Evolutionary conservation across 108 stramenopile species (phyloP), one percentile per base, ranked within the genome.

Genomic region (Cylindrotheca fusiformis): DNA sequence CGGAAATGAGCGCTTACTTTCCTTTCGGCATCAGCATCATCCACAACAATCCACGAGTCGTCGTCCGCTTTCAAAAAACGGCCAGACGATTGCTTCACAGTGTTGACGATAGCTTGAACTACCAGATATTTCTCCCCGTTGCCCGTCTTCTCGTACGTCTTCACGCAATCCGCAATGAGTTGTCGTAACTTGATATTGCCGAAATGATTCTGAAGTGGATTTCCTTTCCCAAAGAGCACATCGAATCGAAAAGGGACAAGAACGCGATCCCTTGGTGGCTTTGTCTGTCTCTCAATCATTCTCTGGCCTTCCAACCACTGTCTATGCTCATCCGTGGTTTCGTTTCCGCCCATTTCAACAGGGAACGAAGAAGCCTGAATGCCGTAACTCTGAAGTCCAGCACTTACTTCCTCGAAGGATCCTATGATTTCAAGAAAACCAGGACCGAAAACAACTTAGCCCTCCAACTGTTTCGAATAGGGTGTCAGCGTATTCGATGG

Each of bases 221-320:
- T 28, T 4, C 61, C 61, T 28, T 31, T 48, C 18, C 60, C 60
- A 62, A 62, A 62, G n/a, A 62, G 28, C 1, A 62, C 60, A 49
- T 62, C 60, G 29, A 62, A 62, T 8, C 48, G 47, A 29, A 27
- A n/a, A 0, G 60, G 60, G 2, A 48, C 30, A 26, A 49, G 8
- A 23, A 59, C 60, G 36, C 36, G 36, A 14, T 6, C 14, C 14
- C 36, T 6, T 14, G 6, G 6, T 6, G 36, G 36, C 36, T 10
- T 41, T 6, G 36, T 41, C 14, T 14, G 36, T 41, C 36, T 41
- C 36, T 41, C 36, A 10, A 14, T 41, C 14, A 6, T 6, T 41
- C 36, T 6, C 36, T 41, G 36, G 14, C 36, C 36, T 41, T 41
- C 36, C 36, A 41, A 41, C 36, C 36, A 41, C 6, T 6, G 6